Conservation (phyloP, 768 basidiomycete genomes). For the Phlebiopsis flavidoalba region DNA sequence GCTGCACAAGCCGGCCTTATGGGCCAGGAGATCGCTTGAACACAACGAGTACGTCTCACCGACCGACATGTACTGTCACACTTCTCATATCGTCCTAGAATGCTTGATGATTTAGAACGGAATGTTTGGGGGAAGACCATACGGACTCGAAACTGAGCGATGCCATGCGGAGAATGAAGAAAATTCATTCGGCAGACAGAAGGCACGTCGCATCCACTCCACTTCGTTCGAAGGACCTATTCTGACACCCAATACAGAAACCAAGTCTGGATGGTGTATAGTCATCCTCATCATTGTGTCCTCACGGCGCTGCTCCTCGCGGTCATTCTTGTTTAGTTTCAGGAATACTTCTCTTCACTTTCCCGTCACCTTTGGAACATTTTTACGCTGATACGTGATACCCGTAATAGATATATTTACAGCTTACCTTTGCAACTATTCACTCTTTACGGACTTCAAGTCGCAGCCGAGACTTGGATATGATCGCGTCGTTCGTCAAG, state of each 20-base stretch:
- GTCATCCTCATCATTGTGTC: slow-evolving; percentile 72
- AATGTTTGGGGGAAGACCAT: slow-evolving; percentile 71
- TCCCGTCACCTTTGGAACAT: no score
- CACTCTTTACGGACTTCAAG: no score
- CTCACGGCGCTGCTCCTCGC: slow-evolving; percentile 71
- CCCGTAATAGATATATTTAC: no score
- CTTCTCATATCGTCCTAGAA: slow-evolving; percentile 38
- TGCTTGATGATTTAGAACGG: slow-evolving; percentile 79
- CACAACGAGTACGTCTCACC: slow-evolving; percentile 78
- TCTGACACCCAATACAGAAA: slow-evolving; percentile 43
- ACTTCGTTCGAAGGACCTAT: not conserved
- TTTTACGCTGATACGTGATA: no score
- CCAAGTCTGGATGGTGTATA: slow-evolving; percentile 88
- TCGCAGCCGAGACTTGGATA: no score
- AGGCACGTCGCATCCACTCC: slow-evolving; percentile 30
- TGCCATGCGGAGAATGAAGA: slow-evolving; percentile 72
- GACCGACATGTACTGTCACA: not conserved
- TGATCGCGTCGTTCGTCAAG: no score
- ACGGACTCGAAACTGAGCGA: slow-evolving; percentile 59
- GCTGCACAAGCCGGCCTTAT: slow-evolving; percentile 92
- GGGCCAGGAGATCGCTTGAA: slow-evolving; percentile 86
- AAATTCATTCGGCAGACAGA: slow-evolving; percentile 85
- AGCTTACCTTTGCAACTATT: no score
- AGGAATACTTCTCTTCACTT: not conserved
- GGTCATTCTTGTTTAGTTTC: slow-evolving; percentile 56